Evolutionary conservation across 2,329 filamentous ascomycete species (phyloP).

Genomic region (Trichoderma semiorbis): DNA sequence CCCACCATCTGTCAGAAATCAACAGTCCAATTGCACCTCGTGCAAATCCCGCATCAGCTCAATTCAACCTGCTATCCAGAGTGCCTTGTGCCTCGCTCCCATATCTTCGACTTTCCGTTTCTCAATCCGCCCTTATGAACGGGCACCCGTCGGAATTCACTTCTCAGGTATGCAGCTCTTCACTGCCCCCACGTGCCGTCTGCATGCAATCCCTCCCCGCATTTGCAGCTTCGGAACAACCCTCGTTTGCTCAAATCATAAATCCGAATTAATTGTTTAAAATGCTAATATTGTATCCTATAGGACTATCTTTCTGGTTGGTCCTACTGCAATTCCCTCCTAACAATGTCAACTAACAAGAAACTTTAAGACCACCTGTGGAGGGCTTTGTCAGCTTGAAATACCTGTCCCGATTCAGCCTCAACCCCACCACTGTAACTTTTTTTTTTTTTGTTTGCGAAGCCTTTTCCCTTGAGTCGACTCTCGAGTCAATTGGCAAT

Average conservation of each 20-base stretch:
- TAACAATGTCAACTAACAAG: slow-evolving; percentile 18
- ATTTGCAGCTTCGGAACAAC: background rate
- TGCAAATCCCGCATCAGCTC: background rate
- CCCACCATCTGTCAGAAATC: slow-evolving; percentile 15
- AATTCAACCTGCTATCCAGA: background rate
- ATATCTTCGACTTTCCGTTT: slow-evolving; percentile 25
- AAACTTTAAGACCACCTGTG: slow-evolving; percentile 39
- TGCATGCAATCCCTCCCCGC: background rate
- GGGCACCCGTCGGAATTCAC: slow-evolving; percentile 80
- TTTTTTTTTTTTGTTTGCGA: background rate
- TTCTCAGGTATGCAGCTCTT: slow-evolving; percentile 63
- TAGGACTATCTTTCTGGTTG: slow-evolving; percentile 76
- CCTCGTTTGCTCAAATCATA: background rate
- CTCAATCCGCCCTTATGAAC: slow-evolving; percentile 72
- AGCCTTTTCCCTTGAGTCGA: slow-evolving; percentile 21
- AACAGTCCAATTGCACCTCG: background rate
- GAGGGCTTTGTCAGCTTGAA: slow-evolving; percentile 38
- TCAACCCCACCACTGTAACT: slow-evolving; percentile 14
- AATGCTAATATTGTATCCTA: slow-evolving; percentile 19
- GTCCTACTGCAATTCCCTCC: slow-evolving; percentile 43
- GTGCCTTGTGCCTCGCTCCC: slow-evolving; percentile 21
- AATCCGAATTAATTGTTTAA: background rate
- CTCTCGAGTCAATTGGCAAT: slow-evolving; percentile 30
- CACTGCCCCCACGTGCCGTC: background rate
- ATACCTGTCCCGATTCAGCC: slow-evolving; percentile 1